These are phyloP conservation scores for Rhododendron kiyosumense DNA, from an alignment of 148 eudicot species.

Conservation along the genomic window DNA sequence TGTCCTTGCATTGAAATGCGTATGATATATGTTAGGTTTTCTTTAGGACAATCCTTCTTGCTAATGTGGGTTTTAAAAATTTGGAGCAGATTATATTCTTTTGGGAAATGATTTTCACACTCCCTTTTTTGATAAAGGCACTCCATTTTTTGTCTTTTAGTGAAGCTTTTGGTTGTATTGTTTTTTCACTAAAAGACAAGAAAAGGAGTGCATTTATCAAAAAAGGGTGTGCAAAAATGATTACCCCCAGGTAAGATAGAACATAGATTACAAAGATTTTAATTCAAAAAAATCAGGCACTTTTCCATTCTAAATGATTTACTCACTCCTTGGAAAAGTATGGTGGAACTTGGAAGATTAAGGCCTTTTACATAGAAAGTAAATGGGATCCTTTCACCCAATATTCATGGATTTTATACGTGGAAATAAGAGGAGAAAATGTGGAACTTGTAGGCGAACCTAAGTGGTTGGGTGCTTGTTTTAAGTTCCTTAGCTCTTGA, in stretches of 20 bases:
- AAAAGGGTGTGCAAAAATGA: too few species aligned
- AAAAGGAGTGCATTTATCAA: too few species aligned
- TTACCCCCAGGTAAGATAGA: too few species aligned
- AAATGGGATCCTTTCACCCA: neutral
- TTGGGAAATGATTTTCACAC: too few species aligned
- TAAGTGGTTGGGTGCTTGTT: neutral
- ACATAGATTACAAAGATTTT: too few species aligned
- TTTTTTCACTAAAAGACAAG: too few species aligned
- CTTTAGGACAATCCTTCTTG: neutral
- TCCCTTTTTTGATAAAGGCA: too few species aligned
- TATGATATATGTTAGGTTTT: neutral
- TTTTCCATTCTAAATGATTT: neutral
- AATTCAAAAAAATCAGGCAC: too few species aligned
- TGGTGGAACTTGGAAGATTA: neutral
- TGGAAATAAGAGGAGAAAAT: neutral
- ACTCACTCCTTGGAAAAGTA: neutral
- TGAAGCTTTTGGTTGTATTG: too few species aligned
- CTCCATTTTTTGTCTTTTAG: too few species aligned
- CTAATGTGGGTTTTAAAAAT: neutral
- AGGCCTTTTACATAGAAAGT: neutral
- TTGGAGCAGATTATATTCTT: neutral
- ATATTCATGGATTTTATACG: neutral
- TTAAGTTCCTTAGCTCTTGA: neutral
- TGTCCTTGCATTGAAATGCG: neutral
- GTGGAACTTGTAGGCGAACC: neutral